Evolutionary conservation across 192 early-diverging fungal species (phyloP).

Genomic region (Dissophora ornata): DNA sequence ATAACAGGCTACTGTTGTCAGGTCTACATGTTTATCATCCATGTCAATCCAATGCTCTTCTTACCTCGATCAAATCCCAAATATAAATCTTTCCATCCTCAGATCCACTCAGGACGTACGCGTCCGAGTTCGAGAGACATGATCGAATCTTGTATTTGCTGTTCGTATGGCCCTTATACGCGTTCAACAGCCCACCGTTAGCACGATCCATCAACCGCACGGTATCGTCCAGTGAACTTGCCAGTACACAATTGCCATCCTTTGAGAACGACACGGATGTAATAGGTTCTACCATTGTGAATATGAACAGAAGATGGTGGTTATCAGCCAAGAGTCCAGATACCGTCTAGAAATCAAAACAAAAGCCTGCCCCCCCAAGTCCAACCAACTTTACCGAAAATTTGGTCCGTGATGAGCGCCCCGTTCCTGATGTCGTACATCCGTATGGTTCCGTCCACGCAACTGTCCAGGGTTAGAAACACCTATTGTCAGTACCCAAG

Average conservation of each 20-base stretch:
- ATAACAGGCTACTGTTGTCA: too few relatives aligned
- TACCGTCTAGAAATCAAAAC: neutral
- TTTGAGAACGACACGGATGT: slow-evolving; percentile 76
- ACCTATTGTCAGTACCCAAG: too few relatives aligned
- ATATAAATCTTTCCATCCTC: slow-evolving; percentile 90
- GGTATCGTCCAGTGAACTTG: slow-evolving; percentile 79
- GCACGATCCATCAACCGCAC: slow-evolving; percentile 88
- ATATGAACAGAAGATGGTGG: too few relatives aligned
- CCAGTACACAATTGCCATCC: slow-evolving; percentile 80
- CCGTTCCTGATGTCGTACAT: slow-evolving; percentile 90
- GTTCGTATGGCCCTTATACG: slow-evolving; percentile 88
- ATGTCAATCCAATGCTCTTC: neutral
- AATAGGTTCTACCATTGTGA: slow-evolving; percentile 69
- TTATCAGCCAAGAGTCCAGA: too few relatives aligned
- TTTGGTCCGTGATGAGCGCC: slow-evolving; percentile 70
- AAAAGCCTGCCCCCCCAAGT: neutral
- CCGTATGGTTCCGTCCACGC: slow-evolving; percentile 86
- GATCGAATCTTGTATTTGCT: slow-evolving; percentile 79
- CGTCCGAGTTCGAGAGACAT: slow-evolving; percentile 75
- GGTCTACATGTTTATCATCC: too few relatives aligned
- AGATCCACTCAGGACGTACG: slow-evolving; percentile 84
- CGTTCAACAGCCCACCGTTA: slow-evolving; percentile 76
- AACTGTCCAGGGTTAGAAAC: slow-evolving; percentile 45
- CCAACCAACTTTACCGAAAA: slow-evolving; percentile 67
- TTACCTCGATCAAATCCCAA: slow-evolving; percentile 84